Conservation (phyloP, 2,329 filamentous ascomycete species). For the Boeremia exigua region DNA sequence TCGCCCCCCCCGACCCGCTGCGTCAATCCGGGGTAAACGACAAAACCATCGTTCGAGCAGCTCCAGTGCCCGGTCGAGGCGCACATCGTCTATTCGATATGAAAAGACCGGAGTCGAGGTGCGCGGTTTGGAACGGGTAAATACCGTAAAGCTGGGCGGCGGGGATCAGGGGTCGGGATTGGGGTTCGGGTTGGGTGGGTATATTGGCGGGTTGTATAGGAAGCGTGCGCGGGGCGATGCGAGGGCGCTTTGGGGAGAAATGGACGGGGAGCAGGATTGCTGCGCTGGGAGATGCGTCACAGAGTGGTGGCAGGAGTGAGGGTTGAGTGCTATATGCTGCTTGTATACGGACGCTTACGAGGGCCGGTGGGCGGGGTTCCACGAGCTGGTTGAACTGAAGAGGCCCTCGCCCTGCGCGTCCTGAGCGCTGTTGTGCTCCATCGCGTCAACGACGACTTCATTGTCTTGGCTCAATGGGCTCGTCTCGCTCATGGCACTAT, state of each 20-base stretch:
- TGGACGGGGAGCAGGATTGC: no score
- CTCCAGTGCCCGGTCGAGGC: no score
- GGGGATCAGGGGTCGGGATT: not conserved
- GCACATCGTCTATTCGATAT: no score
- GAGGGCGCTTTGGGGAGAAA: no score
- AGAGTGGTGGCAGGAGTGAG: no score
- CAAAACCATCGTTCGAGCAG: no score
- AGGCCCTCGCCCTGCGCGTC: not conserved
- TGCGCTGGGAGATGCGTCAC: no score
- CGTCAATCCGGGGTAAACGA: no score
- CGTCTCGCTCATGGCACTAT: slow-evolving; percentile 51
- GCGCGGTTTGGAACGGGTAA: not conserved
- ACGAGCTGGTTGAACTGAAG: slow-evolving; percentile 3
- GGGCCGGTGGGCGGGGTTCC: slow-evolving; percentile 7
- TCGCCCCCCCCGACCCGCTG: no score
- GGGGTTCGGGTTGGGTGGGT: not conserved
- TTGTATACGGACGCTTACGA: not conserved
- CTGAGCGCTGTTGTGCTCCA: not conserved
- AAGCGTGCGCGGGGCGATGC: no score
- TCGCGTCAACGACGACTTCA: not conserved
- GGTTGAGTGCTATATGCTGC: not conserved
- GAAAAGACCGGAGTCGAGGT: not conserved
- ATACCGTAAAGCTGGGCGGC: not conserved
- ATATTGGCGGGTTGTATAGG: not conserved
- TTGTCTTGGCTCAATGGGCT: not conserved